Percentiles rank a stretch among this genome's conserved stretches.
Conservation (phyloP, 768 basidiomycete genomes). For the Rhodotorula paludigena region DNA sequence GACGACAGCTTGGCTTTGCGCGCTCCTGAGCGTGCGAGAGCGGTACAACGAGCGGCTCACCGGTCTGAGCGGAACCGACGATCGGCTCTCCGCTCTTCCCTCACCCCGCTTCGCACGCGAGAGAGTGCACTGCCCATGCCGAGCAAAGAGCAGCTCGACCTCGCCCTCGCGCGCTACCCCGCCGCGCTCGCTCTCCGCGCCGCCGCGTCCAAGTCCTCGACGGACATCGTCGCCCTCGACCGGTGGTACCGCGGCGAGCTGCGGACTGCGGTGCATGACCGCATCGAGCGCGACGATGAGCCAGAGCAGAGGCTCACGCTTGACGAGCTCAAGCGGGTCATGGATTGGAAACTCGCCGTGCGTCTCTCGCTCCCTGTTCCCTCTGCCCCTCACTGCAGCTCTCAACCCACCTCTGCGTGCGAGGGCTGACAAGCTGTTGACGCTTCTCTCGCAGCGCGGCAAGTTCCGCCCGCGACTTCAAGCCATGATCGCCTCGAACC, state of each 20-base stretch:
- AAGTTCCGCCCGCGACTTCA: constrained; percentile 30
- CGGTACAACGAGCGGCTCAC: too few species aligned
- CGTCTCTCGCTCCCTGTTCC: background rate
- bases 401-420: too few species aligned
- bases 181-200: constrained; percentile 2
- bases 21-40: too few species aligned
- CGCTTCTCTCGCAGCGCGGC: constrained; percentile 22
- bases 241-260: background rate
- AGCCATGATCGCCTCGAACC: constrained; percentile 10
- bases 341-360: constrained; percentile 4
- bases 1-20: constrained; percentile 22
- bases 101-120: background rate
- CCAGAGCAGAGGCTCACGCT: background rate
- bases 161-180: constrained; percentile 4
- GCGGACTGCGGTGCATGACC: background rate
- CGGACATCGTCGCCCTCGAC: constrained; percentile 9
- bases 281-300: background rate
- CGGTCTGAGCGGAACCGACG: too few species aligned
- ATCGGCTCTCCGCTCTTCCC: too few species aligned
- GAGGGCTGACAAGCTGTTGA: too few species aligned
- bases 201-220: background rate
- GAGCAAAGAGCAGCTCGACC: background rate
- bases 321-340: background rate
- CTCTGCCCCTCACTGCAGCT: background rate
- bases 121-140: background rate